Evolutionary conservation across 2,329 filamentous ascomycete genomes (phyloP).

Genomic region (Neospermospora avenae): DNA sequence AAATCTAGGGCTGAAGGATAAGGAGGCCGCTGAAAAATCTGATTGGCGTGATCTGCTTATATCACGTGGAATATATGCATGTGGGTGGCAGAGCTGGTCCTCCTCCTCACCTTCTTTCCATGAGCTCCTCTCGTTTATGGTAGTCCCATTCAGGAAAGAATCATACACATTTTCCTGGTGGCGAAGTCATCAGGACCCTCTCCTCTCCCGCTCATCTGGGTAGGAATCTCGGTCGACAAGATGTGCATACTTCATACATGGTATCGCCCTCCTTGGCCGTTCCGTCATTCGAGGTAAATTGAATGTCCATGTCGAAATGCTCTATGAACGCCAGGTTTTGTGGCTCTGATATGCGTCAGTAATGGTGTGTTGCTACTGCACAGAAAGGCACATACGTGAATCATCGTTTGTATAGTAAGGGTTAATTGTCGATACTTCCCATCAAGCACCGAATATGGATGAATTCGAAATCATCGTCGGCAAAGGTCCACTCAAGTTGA

Average conservation of each 20-base stretch:
- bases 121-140: no score
- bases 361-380: neutral
- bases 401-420: conserved; percentile 25
- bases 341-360: neutral
- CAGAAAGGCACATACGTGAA: conserved; percentile 10
- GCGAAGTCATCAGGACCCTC: no score
- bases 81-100: neutral
- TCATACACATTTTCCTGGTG: no score
- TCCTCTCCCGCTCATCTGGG: no score
- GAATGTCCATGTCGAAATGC: conserved; percentile 16
- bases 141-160: no score
- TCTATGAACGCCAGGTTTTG: conserved; percentile 26
- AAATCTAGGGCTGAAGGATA: neutral
- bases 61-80: neutral
- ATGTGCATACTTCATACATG: neutral
- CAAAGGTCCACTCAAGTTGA: conserved; percentile 42
- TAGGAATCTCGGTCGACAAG: no score
- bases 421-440: conserved; percentile 55
- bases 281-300: conserved; percentile 42
- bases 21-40: neutral
- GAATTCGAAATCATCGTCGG: conserved; percentile 50
- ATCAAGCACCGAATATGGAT: conserved; percentile 54
- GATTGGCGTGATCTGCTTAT: neutral
- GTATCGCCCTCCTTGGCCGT: conserved; percentile 35
- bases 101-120: neutral